Percentiles rank a stretch among this genome's conserved stretches.
phyloP scores from a whole-genome alignment of 1,139 yeast species.

The Meyerozyma athensensis region DNA sequence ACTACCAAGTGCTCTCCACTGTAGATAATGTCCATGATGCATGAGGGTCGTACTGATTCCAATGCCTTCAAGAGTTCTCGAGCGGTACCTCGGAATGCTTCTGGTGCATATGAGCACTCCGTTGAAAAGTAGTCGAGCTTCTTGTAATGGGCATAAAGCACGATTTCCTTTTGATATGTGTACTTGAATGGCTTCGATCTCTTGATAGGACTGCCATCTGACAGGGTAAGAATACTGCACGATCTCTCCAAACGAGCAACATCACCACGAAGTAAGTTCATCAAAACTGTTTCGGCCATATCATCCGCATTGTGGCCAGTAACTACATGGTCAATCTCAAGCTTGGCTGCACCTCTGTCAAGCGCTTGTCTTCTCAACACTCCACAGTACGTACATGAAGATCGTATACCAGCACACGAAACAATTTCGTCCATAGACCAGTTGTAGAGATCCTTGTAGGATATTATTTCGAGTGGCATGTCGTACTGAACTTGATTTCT shows the following conservation, averaged over 20 bases:
- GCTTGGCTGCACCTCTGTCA: constrained; percentile 91
- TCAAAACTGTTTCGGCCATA: constrained; percentile 95
- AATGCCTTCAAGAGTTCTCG: constrained; percentile 84
- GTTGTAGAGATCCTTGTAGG: constrained; percentile 81
- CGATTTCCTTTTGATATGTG: constrained; percentile 95
- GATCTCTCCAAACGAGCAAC: constrained; percentile 87
- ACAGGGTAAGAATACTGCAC: constrained; percentile 80
- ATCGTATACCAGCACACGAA: constrained; percentile 87
- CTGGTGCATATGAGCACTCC: constrained; percentile 97
- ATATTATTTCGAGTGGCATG: constrained; percentile 84
- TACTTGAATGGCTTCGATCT: constrained; percentile 95
- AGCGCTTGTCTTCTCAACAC: constrained; percentile 94
- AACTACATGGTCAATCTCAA: constrained; percentile 84
- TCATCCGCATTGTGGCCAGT: constrained; percentile 99
- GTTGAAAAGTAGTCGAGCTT: constrained; percentile 94
- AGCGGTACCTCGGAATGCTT: constrained; percentile 97
- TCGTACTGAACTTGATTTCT: constrained; percentile 85
- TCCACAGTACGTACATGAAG: constrained; percentile 97
- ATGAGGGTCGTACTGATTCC: constrained; percentile 86
- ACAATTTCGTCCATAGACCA: constrained; percentile 99
- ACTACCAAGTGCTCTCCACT: constrained; percentile 86
- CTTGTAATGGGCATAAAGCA: constrained; percentile 93
- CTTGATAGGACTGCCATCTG: constrained; percentile 75
- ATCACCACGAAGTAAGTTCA: constrained; percentile 96
- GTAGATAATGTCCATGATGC: constrained; percentile 89